Evolutionary conservation across 2,329 filamentous ascomycete genomes (phyloP), one percentile per base, ranked within the genome.

Genomic region (Cryphonectria carpinicola): DNA sequence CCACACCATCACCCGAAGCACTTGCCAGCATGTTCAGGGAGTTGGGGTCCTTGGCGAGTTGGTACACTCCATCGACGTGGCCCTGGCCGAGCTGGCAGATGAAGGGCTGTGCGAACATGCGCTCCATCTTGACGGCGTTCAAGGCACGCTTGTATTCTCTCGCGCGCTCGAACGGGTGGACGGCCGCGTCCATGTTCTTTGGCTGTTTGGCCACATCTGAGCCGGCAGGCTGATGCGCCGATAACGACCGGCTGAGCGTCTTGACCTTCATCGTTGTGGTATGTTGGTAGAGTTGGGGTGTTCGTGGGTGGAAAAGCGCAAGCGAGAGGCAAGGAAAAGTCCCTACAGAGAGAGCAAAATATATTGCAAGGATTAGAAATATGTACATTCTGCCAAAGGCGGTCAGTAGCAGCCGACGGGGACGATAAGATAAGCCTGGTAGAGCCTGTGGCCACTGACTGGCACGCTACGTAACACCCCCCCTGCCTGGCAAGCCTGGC

Each of bases 81-180:
- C 96, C 95, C 43, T 89, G 87, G 68, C 95, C 95, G 35, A 99
- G 89, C 80, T 98, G 93, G 0, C 88, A 93, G 61, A 99, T 83
- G 78, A 97, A 97, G 4, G 85, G 84, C 71, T 84, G 82, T 10
- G 85, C 88, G 81, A 97, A 97, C 92, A 98, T 95, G 76, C 95
- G 92, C 82, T 97, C 94, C 73, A 98, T 84, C 81, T 98, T 98
- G 71, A 94, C 94, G 37, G 95, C 95, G 88, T 94, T 87, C 74
- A 88, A 81, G 10, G 86, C 86, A 69, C 86, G 80, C 66, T 90
- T 93, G 79, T 94, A 95, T 83, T 97, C 95, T 80, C 94, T 86
- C 63, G 95, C 95, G 77, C 94, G 88, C 82, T 97, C 94, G 81
- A 98, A 97, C 2, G 93, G 95, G 82, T 97, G 94, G 71, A 95